These are phyloP conservation scores for Castanea crenata DNA, from an alignment of 306 rosid genomes.

Conservation along the genomic window DNA sequence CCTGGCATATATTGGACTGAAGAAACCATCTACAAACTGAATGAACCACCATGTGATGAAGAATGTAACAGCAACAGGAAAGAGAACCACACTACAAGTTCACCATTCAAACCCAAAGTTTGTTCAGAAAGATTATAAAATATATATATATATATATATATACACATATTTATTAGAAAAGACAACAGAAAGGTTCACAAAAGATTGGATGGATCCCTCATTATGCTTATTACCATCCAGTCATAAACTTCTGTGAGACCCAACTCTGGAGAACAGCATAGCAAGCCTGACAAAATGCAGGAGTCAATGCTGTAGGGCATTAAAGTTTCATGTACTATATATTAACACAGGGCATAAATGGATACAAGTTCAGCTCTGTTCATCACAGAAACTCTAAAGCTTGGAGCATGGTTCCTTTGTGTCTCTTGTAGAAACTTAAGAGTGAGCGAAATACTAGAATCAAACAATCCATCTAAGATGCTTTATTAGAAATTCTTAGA, in stretches of 20 bases:
- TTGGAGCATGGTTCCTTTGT: too few relatives aligned
- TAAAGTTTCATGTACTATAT: neutral
- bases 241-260: slow-evolving; percentile 94
- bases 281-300: slow-evolving; percentile 60
- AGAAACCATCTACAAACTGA: slow-evolving; percentile 92
- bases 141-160: neutral
- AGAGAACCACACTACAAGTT: slow-evolving; percentile 85
- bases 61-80: slow-evolving; percentile 90
- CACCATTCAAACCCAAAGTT: slow-evolving; percentile 25
- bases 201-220: neutral
- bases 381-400: too few relatives aligned
- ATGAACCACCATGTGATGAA: slow-evolving; percentile 93
- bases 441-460: too few relatives aligned
- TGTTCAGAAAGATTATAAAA: neutral
- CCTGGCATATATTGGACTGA: slow-evolving; percentile 75
- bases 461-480: too few relatives aligned
- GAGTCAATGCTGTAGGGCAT: slow-evolving; percentile 8
- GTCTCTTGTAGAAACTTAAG: too few relatives aligned
- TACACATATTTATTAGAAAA: neutral
- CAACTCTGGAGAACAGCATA: slow-evolving; percentile 90
- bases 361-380: too few relatives aligned
- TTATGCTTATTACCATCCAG: slow-evolving; percentile 68
- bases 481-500: too few relatives aligned
- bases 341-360: too few relatives aligned
- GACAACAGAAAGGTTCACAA: neutral